Evolutionary conservation across 1,139 yeast genomes (phyloP), one percentile per base, ranked within the genome.

Genomic region (Hyphopichia khmerensis): DNA sequence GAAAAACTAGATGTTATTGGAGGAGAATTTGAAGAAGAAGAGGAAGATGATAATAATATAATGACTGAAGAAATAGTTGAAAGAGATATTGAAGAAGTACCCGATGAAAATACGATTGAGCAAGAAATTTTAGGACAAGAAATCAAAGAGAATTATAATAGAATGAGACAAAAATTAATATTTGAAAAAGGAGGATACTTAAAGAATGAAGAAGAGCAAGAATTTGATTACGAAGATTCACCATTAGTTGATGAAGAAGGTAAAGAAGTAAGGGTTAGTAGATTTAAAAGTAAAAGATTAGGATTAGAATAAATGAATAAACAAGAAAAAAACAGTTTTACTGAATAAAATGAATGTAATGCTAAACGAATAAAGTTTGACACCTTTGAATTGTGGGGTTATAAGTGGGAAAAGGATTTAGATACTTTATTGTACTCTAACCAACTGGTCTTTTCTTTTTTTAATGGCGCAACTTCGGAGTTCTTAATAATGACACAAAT

Each of bases 271-370:
- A 80, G 70, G 48, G 65, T 79, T 1, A 87, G 95, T 55, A 66
- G 90, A 41, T 88, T 88, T 60, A 86, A 74, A 52, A 79, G 86
- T n/a, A 83, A 86, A 16, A 62, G 72, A 40, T 43, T 60, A 43
- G 39, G 41, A 5, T 18, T 36, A 14, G 14, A 13, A 26, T 8
- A 7, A 26, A 9, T 11, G 11, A 8, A 9, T 6, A 9, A 21
- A 21, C 9, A 21, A 21, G 24, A 21, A 21, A 21, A 6, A 21
- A 21, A 21, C 24, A 26, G 13, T 11, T 26, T 8, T 7, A 26
- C 29, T 7, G n/a, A 26, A 11, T 26, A 7, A 13, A 7, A 13
- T 4, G n/a, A 11, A 8, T 26, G n/a, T 9, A 26, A 4, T 9
- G 10, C 29, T 26, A 9, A 6, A 21, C 24, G 9, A 21, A 21